These are phyloP conservation scores for Exserohilum rostratum DNA, from an alignment of 2,329 filamentous ascomycete species.

Conservation along the genomic window DNA sequence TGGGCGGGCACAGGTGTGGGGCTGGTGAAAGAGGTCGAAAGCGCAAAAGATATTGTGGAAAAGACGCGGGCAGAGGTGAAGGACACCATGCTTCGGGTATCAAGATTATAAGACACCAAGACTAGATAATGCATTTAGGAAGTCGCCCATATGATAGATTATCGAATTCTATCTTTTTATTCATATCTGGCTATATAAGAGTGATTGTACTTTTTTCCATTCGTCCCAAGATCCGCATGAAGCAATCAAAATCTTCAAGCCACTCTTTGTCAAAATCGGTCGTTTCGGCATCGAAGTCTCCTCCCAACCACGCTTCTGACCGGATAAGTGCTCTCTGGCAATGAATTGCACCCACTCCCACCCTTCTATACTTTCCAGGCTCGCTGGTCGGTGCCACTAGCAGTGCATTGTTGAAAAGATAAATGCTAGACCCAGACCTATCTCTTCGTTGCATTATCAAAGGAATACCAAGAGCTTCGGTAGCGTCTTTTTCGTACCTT, in stretches of 20 bases:
- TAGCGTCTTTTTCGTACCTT: not conserved
- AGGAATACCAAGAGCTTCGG: not conserved
- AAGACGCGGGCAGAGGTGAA: conserved; percentile 48
- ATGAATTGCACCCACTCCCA: not conserved
- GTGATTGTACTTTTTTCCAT: not conserved
- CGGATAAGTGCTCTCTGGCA: not conserved
- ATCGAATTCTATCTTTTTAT: no score
- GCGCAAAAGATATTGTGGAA: conserved; percentile 60
- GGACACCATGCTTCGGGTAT: conserved; percentile 35
- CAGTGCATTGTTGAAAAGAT: not conserved
- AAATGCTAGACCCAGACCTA: no score
- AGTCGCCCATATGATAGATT: no score
- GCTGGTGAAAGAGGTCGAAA: conserved; percentile 57
- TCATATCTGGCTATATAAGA: not conserved
- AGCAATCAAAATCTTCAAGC: not conserved
- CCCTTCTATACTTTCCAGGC: not conserved
- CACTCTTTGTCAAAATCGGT: not conserved
- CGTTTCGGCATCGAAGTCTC: no score
- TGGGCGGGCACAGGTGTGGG: conserved; percentile 66
- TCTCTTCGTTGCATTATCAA: not conserved
- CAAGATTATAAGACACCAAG: not conserved
- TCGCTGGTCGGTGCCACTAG: not conserved
- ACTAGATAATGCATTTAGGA: no score
- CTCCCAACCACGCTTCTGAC: not conserved
- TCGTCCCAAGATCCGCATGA: not conserved